Base-by-base conservation (phyloP, 805 yeast genomes). In the Saccharomyces jurei region DNA sequence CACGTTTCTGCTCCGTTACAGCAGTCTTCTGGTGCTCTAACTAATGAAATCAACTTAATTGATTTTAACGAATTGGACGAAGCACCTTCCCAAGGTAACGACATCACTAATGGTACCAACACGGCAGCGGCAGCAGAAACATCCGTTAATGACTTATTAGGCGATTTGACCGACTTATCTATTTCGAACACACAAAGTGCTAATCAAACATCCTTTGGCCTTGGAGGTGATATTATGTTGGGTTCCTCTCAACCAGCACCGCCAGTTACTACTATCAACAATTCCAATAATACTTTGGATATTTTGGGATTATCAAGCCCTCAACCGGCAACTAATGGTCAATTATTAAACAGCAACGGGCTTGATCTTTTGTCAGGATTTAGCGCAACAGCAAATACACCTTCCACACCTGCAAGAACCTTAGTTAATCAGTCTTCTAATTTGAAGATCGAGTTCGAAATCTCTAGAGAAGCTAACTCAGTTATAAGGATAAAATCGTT, bases 1-100 rank as follows among this genome's bases (percentile, higher is more conserved):
- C 58, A 66, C 22, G 53, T 66, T 14, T 69, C 72, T 4, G 60
- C 70, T 1, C 61, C 68, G 31, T 57, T 52, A 58, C 68, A 53
- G 52, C 64, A 63, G 66, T 73, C 67, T 9, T 51, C 54, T 21
- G 67, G 71, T 36, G 67, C 76, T 8, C 64, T 68, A 51, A 69
- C 75, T 11, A 70, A 74, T 50, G 70, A 72, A 41, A 74, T 78
- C 41, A 81, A 82, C 54, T 74, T 89, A 60, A 87, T 89, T 56
- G 96, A 89, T 64, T 81, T 89, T 60, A 94, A 81, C 62, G 88
- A 82, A 59, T 81, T 76, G 47, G 69, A 70, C 36, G 67, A 62
- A 4, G 31, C 54, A 60, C 63, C 47, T 27, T 63, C 59, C 10
- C 54, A 57, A 31, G 44, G 10, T 8, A 36, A 36, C 44, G 17